phyloP scores from a whole-genome alignment of 2,329 filamentous ascomycete genomes.

The Falciphora oryzae region DNA sequence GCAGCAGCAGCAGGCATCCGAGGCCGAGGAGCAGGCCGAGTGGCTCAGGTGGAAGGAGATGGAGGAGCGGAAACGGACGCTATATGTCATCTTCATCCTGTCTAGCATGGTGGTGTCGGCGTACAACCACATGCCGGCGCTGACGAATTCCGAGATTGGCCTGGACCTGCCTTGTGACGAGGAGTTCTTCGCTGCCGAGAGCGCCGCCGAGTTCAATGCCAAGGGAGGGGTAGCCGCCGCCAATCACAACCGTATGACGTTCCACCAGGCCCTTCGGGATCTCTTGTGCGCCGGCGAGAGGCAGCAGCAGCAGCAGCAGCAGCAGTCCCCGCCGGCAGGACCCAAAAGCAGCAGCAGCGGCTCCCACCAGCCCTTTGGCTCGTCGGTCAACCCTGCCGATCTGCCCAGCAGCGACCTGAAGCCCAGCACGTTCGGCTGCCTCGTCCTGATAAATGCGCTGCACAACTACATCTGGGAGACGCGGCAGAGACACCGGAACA shows the following conservation, averaged over 20 bases:
- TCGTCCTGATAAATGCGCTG: conserved; percentile 86
- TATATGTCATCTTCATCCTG: conserved; percentile 85
- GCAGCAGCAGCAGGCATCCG: conserved; percentile 27
- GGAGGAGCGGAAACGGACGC: conserved; percentile 88
- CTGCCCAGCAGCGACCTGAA: conserved; percentile 57
- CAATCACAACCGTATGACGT: conserved; percentile 66
- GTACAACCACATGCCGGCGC: conserved; percentile 84
- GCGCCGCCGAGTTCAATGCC: conserved; percentile 71
- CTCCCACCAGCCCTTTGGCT: conserved; percentile 39
- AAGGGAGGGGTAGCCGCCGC: conserved; percentile 67
- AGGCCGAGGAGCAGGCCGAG: conserved; percentile 58
- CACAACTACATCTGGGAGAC: conserved; percentile 99
- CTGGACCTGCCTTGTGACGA: conserved; percentile 91
- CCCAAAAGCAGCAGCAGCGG: conserved; percentile 26
- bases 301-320: conserved; percentile 42
- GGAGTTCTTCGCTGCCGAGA: conserved; percentile 80
- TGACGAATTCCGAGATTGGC: conserved; percentile 90
- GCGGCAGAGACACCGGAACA: conserved; percentile 79
- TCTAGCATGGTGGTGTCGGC: conserved; percentile 87
- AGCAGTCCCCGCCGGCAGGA: conserved; percentile 37
- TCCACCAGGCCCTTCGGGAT: conserved; percentile 75
- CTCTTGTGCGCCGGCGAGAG: conserved; percentile 71
- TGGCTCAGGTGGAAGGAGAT: conserved; percentile 86
- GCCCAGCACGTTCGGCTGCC: conserved; percentile 86
- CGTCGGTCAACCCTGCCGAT: conserved; percentile 36